These are phyloP conservation scores for Paspalum notatum DNA, from an alignment of 176 grass and related monocot genomes.

Conservation along the genomic window DNA sequence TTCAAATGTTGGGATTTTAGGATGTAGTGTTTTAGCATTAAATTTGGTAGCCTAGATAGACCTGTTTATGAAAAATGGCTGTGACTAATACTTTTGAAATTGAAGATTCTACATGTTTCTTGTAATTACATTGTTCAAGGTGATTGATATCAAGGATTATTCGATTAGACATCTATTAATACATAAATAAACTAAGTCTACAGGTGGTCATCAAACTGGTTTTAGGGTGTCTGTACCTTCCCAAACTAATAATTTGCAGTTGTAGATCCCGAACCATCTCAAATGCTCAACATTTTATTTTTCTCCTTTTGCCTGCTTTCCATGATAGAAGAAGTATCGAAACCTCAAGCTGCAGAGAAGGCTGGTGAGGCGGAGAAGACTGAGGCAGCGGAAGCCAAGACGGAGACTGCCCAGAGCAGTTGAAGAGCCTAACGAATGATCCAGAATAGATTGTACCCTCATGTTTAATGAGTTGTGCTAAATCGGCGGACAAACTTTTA, in stretches of 20 bases:
- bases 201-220: neutral
- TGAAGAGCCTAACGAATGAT: constrained; percentile 39
- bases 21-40: neutral
- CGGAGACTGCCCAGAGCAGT: constrained; percentile 41
- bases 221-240: too few species aligned
- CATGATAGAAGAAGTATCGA: constrained; percentile 45
- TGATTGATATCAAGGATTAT: constrained; percentile 9
- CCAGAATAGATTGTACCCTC: constrained; percentile 23
- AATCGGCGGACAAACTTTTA: constrained; percentile 28
- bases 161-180: neutral
- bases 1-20: constrained; percentile 4
- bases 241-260: too few species aligned
- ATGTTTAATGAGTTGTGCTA: constrained; percentile 22
- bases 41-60: neutral
- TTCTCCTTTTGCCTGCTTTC: neutral
- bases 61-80: neutral
- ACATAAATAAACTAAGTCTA: neutral
- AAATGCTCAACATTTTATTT: neutral
- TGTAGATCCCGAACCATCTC: neutral
- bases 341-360: constrained; percentile 49
- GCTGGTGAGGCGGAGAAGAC: constrained; percentile 25
- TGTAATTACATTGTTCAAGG: constrained; percentile 3
- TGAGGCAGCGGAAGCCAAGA: constrained; percentile 32
- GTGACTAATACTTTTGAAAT: neutral
- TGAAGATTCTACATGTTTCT: neutral